phyloP scores from a whole-genome alignment of 1,284 basidiomycete species.

The Anthracocystis setariae region DNA sequence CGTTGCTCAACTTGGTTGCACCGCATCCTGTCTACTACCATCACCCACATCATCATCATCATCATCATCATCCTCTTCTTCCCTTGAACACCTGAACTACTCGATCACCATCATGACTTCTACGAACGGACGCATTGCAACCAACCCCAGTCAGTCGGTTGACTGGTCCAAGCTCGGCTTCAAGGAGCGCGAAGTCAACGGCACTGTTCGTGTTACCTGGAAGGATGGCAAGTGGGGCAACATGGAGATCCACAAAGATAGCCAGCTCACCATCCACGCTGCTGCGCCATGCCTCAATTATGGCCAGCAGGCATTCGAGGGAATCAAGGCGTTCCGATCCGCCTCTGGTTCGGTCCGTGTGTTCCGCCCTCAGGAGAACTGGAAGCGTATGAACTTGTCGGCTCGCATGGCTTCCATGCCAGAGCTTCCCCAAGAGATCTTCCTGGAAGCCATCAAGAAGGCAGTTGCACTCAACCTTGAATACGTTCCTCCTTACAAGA shows the following conservation, averaged over 20 bases:
- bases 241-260: slow-evolving; percentile 57
- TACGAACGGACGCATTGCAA: slow-evolving; percentile 38
- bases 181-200: slow-evolving; percentile 53
- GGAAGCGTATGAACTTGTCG: slow-evolving; percentile 61
- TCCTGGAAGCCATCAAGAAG: slow-evolving; percentile 56
- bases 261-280: slow-evolving; percentile 63
- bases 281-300: slow-evolving; percentile 67
- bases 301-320: slow-evolving; percentile 66
- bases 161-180: slow-evolving; percentile 54
- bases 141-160: slow-evolving; percentile 30
- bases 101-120: slow-evolving; percentile 16
- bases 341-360: slow-evolving; percentile 59
- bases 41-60: too few relatives aligned
- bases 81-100: neutral
- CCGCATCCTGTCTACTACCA: neutral
- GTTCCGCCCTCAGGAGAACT: slow-evolving; percentile 68
- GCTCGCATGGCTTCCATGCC: slow-evolving; percentile 66
- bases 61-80: neutral
- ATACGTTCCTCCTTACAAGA: slow-evolving; percentile 65
- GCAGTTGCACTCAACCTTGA: slow-evolving; percentile 67
- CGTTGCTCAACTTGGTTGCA: neutral
- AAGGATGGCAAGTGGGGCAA: slow-evolving; percentile 59
- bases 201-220: slow-evolving; percentile 46
- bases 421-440: slow-evolving; percentile 54
- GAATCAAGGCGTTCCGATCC: slow-evolving; percentile 66